Conservation (phyloP, 345 rosid genomes). For the Reutealis trisperma region DNA sequence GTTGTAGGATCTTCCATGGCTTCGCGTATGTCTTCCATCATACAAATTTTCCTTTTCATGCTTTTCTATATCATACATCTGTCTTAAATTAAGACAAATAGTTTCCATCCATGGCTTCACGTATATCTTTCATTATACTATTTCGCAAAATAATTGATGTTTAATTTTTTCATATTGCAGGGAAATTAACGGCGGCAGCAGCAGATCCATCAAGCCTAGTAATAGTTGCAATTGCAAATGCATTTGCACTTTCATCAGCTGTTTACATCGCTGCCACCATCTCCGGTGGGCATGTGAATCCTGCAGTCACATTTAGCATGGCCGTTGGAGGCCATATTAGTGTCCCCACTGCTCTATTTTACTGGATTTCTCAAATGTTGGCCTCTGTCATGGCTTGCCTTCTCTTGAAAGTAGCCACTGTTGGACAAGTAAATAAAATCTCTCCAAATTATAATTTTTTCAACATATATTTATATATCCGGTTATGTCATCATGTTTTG, state of each 20-base stretch:
- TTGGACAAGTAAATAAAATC: conserved; percentile 47
- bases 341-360: conserved; percentile 74
- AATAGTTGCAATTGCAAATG: conserved; percentile 62
- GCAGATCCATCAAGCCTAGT: conserved; percentile 58
- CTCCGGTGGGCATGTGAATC: conserved; percentile 91
- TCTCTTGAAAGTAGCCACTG: conserved; percentile 56
- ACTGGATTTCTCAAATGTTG: conserved; percentile 81
- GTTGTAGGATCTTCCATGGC: conserved; percentile 90
- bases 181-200: conserved; percentile 67
- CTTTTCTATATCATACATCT: not conserved
- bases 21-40: conserved; percentile 46
- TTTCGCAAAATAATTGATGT: not conserved
- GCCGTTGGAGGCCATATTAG: conserved; percentile 78
- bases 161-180: conserved; percentile 28
- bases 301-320: conserved; percentile 85
- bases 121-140: no score
- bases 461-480: not conserved
- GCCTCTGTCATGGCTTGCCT: conserved; percentile 85
- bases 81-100: no score
- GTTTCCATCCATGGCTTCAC: no score
- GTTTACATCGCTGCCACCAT: conserved; percentile 60
- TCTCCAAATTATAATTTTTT: not conserved
- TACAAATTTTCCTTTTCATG: not conserved
- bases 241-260: conserved; percentile 68
- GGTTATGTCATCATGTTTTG: not conserved